Evolutionary conservation across 2,329 filamentous ascomycete species (phyloP), one percentile per base, ranked within the genome.

Genomic region (Talaromyces sp.): DNA sequence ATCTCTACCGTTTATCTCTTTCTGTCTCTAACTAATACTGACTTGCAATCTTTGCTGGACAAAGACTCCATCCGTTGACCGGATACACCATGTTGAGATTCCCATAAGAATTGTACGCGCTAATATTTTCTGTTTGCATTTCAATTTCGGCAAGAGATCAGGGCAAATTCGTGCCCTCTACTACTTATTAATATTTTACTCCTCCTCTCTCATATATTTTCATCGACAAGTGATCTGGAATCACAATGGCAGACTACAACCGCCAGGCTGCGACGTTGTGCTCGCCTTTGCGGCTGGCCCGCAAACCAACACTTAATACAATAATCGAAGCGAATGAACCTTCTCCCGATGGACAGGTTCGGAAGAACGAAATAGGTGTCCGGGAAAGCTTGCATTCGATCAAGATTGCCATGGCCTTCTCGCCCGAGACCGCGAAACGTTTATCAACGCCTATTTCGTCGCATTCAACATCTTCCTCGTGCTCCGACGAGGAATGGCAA

Each of bases 231-330:
- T 66, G 67, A 70, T 64, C 64, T 68, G 72, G 71, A 64, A 83
- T 54, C 42, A 59, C 16, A 36, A 62, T 83, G 81, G 72, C 77
- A 67, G 75, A 75, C 68, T 75, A 76, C 73, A 73, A 75, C 70
- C 79, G 82, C 70, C 80, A 79, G 64, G 74, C 78, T 64, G 77
- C 77, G 68, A 78, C 77, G 59, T 86, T 84, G 78, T 78, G 73
- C 70, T 78, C 83, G 62, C 79, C 78, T 56, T 68, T 80, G 77
- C 82, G 82, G 83, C 85, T 82, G 85, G 84, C 73, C 77, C 81
- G 80, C 70, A 81, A 79, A 70, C 78, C 80, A 68, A 74, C 77
- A 65, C 83, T 88, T 83, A 87, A 88, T 83, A 87, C 85, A 65
- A 83, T 87, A 80, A 82, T 87, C 62, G 84, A 88, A 77, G 83